A percentile compares a stretch with the other conserved stretches of the same genome.
Conservation (phyloP, 306 rosid genomes). For the Luffa aegyptiaca region DNA sequence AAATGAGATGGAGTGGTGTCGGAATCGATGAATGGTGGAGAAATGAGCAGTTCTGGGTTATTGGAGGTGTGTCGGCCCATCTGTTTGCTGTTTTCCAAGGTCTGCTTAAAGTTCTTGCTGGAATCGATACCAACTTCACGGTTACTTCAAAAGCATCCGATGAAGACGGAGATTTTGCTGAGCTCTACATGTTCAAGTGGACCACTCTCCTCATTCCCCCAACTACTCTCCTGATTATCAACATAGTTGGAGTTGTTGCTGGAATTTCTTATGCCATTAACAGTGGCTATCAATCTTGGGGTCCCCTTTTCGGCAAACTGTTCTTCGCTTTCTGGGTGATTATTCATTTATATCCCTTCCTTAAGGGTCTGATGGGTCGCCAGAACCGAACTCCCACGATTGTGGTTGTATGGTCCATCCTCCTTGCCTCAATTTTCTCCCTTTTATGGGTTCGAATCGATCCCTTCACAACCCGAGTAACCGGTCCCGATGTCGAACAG, state of each 20-base stretch:
- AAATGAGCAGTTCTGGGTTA: constrained; percentile 98
- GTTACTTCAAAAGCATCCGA: constrained; percentile 97
- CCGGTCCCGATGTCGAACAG: constrained; percentile 69
- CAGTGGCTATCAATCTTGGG: constrained; percentile 99
- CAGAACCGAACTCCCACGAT: constrained; percentile 95
- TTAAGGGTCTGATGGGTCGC: constrained; percentile 99
- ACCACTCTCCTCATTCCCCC: constrained; percentile 95
- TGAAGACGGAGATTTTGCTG: constrained; percentile 84
- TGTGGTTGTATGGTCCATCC: constrained; percentile 89
- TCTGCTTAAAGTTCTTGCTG: constrained; percentile 89
- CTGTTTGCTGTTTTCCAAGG: constrained; percentile 94
- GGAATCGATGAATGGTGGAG: constrained; percentile 99
- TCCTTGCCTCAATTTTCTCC: constrained; percentile 93
- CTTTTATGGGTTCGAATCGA: constrained; percentile 84
- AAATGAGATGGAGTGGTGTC: constrained; percentile 99
- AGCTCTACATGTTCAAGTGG: constrained; percentile 96
- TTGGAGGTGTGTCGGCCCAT: constrained; percentile 92
- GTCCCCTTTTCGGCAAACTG: constrained; percentile 93
- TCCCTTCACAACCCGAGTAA: constrained; percentile 79
- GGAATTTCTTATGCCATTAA: constrained; percentile 93
- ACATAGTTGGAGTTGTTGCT: constrained; percentile 92
- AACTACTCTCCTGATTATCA: constrained; percentile 78
- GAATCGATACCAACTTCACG: constrained; percentile 94
- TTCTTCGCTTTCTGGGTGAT: constrained; percentile 99
- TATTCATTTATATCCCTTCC: constrained; percentile 91